A percentile compares a stretch with the other conserved stretches of the same genome.
These are phyloP conservation scores for Trichoderma breve DNA, from an alignment of 2,329 filamentous ascomycete genomes.

Conservation along the genomic window DNA sequence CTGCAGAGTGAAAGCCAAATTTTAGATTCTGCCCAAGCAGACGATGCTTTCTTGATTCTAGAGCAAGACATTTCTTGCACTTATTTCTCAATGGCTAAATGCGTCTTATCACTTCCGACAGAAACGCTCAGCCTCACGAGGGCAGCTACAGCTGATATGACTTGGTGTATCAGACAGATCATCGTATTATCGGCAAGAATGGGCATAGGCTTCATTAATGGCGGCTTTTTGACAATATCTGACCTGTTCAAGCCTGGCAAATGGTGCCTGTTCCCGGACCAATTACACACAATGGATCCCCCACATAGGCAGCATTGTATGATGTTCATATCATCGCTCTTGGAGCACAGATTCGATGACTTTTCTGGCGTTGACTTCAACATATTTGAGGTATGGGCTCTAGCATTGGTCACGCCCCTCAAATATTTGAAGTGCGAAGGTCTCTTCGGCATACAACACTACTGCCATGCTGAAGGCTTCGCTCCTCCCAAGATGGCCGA, in stretches of 20 bases:
- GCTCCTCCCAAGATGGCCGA: conserved; percentile 41
- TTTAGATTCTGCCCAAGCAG: conserved; percentile 40
- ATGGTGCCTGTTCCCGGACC: conserved; percentile 49
- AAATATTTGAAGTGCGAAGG: conserved; percentile 48
- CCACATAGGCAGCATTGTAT: conserved; percentile 46
- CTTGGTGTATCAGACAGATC: conserved; percentile 43
- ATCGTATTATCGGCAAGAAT: conserved; percentile 47
- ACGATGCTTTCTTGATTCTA: conserved; percentile 48
- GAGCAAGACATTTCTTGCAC: conserved; percentile 47
- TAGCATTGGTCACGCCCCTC: conserved; percentile 51
- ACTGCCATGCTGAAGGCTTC: conserved; percentile 42
- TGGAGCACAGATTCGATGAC: conserved; percentile 47
- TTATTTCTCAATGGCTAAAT: conserved; percentile 49
- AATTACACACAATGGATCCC: conserved; percentile 40
- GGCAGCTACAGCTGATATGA: conserved; percentile 25
- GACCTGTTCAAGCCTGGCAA: conserved; percentile 48
- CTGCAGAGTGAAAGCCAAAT: conserved; percentile 40
- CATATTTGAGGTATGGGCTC: conserved; percentile 52
- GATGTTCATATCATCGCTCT: conserved; percentile 51
- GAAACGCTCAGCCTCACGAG: conserved; percentile 20
- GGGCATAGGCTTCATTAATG: conserved; percentile 44
- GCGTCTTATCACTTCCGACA: conserved; percentile 31
- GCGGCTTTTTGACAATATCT: conserved; percentile 43
- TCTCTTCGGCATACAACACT: conserved; percentile 47
- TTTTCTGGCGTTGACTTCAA: conserved; percentile 47